phyloP scores from a whole-genome alignment of 495 filamentous ascomycete genomes.

The Entonaema liquescens region DNA sequence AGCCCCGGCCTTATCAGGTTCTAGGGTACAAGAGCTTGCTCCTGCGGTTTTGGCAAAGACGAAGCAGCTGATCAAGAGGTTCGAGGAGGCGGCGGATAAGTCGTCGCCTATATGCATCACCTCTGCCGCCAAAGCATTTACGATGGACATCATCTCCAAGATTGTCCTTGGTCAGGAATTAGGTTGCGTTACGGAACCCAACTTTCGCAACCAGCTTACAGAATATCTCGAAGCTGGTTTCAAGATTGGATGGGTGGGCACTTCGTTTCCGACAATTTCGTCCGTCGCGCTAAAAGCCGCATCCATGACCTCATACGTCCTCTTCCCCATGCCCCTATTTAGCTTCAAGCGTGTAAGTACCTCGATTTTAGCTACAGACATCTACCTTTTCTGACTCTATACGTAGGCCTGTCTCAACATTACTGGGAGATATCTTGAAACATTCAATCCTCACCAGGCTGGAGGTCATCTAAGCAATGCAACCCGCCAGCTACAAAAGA shows the following conservation, averaged over 20 bases:
- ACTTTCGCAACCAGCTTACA: constrained; percentile 4
- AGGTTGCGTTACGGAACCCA: constrained; percentile 3
- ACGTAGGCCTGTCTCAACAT: background rate
- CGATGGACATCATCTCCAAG: constrained; percentile 12
- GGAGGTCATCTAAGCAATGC: background rate
- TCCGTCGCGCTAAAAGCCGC: constrained; percentile 3
- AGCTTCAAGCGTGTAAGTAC: constrained; percentile 4
- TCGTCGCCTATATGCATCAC: constrained; percentile 4
- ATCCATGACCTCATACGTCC: background rate
- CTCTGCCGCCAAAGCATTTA: constrained; percentile 6
- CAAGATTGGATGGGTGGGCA: constrained; percentile 5
- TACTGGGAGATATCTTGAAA: constrained; percentile 1
- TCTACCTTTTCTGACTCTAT: background rate
- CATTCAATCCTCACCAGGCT: background rate
- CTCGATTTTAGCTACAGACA: background rate
- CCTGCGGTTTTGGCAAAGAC: constrained; percentile 2
- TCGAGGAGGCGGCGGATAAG: background rate
- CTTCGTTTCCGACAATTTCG: constrained; percentile 2
- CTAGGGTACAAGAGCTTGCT: constrained; percentile 4
- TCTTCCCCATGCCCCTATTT: constrained; percentile 4
- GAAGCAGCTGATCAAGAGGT: constrained; percentile 5
- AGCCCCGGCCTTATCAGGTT: background rate
- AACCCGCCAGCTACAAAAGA: background rate
- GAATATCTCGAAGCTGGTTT: constrained; percentile 2
- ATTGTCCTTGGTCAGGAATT: background rate